Percentiles rank a stretch among this genome's conserved stretches.
Conservation (phyloP, 2,329 filamentous ascomycete species). For the Sarocladium strictum region DNA sequence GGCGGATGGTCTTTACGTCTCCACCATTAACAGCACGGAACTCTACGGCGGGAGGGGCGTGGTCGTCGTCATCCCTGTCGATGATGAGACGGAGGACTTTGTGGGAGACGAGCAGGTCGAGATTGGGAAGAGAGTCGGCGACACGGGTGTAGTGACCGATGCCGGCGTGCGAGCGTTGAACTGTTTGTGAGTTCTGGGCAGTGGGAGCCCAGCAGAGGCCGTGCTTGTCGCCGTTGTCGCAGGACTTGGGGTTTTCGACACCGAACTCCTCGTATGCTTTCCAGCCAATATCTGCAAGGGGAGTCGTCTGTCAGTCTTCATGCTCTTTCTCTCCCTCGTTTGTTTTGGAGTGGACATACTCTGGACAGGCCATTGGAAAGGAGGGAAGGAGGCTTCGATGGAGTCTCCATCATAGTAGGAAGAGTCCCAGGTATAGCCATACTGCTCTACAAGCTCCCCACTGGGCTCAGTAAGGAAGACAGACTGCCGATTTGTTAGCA, state of each 20-base stretch:
- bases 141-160: constrained; percentile 23
- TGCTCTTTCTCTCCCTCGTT: not conserved
- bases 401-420: constrained; percentile 25
- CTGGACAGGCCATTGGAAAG: constrained; percentile 25
- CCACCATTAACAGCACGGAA: constrained; percentile 17
- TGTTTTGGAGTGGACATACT: constrained; percentile 11
- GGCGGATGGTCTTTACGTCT: constrained; percentile 14
- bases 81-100: constrained; percentile 20
- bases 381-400: constrained; percentile 25
- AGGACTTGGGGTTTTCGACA: constrained; percentile 17
- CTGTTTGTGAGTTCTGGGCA: constrained; percentile 22
- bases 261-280: constrained; percentile 20
- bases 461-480: constrained; percentile 17
- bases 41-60: constrained; percentile 16
- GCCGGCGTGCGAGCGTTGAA: constrained; percentile 22
- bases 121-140: constrained; percentile 16
- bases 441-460: constrained; percentile 19
- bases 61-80: constrained; percentile 13
- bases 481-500: constrained; percentile 12
- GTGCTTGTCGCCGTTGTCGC: constrained; percentile 23
- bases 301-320: constrained; percentile 5
- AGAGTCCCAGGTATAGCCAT: constrained; percentile 26
- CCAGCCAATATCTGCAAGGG: constrained; percentile 13
- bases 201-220: constrained; percentile 25
- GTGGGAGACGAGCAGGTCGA: constrained; percentile 22